Evolutionary conservation across 208 protist genomes (phyloP), one percentile per base, ranked within the genome.

Genomic region (Trypanosoma lewisi): DNA sequence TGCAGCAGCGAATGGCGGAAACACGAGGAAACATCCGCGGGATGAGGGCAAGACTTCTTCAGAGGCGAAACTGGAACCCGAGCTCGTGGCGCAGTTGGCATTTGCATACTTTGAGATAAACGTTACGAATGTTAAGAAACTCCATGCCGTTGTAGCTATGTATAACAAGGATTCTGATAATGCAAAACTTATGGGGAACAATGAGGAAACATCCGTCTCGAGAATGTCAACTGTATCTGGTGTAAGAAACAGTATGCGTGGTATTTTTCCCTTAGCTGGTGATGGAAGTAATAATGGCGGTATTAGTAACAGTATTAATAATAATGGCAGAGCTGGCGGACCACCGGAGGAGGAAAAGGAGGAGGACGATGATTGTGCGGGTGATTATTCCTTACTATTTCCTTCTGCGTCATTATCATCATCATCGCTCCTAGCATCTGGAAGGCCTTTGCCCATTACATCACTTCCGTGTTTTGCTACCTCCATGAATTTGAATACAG

Each of bases 71-170:
- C 30, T 72, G 21, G 58, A 47, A 27, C 34, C 4, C 0, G 49
- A 63, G 17, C 56, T 65, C 12, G 66, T 41, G 7, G 16, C n/a
- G 17, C 49, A 58, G 41, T 34, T 72, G 37, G 66, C 50, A 23
- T 53, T 59, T 17, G 39, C 37, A 6, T 72, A 65, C 33, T 65
- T 72, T 36, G 57, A 58, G n/a, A 12, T 63, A 11, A 63, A 56
- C 27, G 33, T 39, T 19, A 30, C 58, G 19, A 65, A 65, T 17
- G 1, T 44, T 16, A 72, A 60, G 31, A 63, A 65, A 28, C 41
- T 72, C 23, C 41, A 58, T 12, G 49, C 37, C 14, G 33, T 72
- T 19, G 48, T 72, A 53, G 47, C 51, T 17, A 42, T 37, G 2
- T 60, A 63, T 30, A 39, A 52, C 30, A 51, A 45, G 36, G 50